Conservation (phyloP, 2,329 filamentous ascomycete genomes). For the Fulvia fulva region DNA sequence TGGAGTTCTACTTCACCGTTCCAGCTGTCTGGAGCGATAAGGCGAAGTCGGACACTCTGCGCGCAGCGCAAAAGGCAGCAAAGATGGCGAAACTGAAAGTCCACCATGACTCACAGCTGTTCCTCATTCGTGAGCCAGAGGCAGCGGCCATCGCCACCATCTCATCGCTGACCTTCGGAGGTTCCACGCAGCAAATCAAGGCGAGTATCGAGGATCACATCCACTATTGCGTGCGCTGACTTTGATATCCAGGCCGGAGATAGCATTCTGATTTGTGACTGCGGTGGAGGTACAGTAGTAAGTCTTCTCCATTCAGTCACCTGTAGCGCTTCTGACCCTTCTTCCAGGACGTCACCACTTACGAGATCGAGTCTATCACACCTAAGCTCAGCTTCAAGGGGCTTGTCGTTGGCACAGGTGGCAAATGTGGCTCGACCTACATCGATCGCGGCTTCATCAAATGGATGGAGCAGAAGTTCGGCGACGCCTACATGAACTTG, state of each 20-base stretch:
- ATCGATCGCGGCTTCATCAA: constrained; percentile 16
- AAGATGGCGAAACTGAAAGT: constrained; percentile 65
- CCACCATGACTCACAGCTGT: constrained; percentile 6
- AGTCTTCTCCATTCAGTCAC: not conserved
- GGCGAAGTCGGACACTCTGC: constrained; percentile 71
- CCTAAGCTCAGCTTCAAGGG: constrained; percentile 10
- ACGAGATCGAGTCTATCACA: constrained; percentile 4
- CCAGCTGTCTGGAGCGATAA: constrained; percentile 77
- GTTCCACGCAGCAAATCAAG: constrained; percentile 2
- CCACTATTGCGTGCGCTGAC: not conserved
- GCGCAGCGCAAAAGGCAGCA: constrained; percentile 69
- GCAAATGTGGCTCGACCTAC: constrained; percentile 18
- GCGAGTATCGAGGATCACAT: not conserved
- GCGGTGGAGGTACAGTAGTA: constrained; percentile 14
- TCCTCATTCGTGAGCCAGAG: constrained; percentile 71
- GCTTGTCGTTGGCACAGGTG: constrained; percentile 11
- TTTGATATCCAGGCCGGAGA: constrained; percentile 1
- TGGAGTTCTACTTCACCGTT: constrained; percentile 73
- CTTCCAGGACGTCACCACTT: constrained; percentile 10
- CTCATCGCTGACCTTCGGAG: not conserved
- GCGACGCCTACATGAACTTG: constrained; percentile 2
- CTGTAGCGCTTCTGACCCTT: not conserved
- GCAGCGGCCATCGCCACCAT: constrained; percentile 58
- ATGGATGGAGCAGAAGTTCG: constrained; percentile 12
- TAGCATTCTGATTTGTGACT: constrained; percentile 14